phyloP scores from a whole-genome alignment of 495 filamentous ascomycete species.

The Tuber umbilicatum region DNA sequence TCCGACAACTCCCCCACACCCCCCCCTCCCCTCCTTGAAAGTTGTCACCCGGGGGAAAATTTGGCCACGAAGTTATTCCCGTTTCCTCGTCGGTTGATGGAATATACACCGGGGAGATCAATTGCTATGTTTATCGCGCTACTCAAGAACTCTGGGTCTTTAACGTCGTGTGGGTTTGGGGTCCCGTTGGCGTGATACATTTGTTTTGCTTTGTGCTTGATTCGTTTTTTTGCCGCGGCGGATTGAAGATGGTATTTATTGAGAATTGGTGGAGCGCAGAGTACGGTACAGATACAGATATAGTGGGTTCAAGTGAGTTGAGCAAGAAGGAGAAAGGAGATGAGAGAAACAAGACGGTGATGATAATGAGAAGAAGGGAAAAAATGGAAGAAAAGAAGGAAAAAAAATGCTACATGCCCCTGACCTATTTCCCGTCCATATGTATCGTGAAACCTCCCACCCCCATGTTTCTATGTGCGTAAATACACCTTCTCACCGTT shows the following conservation, averaged over 20 bases:
- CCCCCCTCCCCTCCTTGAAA: neutral
- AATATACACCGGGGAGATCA: neutral
- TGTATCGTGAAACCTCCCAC: neutral
- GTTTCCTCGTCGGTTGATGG: neutral
- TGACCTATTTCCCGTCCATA: neutral
- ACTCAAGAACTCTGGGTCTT: neutral
- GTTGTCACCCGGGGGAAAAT: slow-evolving; percentile 1
- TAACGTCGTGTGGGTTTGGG: neutral
- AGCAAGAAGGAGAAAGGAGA: neutral
- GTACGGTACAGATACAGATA: neutral
- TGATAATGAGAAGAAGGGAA: neutral
- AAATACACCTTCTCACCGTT: neutral
- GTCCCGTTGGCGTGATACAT: slow-evolving; percentile 4
- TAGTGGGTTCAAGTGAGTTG: neutral
- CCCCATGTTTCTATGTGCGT: neutral
- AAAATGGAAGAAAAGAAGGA: neutral
- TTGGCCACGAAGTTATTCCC: neutral
- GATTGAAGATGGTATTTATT: neutral
- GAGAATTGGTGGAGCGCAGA: neutral
- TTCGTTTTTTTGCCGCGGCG: neutral
- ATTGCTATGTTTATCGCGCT: neutral
- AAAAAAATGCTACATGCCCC: neutral
- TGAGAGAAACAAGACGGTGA: neutral
- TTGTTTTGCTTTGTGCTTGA: neutral
- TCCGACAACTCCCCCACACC: too few relatives aligned